These are phyloP conservation scores for Sclerotinia nivalis DNA, from an alignment of 2,329 filamentous ascomycete genomes.

Conservation along the genomic window DNA sequence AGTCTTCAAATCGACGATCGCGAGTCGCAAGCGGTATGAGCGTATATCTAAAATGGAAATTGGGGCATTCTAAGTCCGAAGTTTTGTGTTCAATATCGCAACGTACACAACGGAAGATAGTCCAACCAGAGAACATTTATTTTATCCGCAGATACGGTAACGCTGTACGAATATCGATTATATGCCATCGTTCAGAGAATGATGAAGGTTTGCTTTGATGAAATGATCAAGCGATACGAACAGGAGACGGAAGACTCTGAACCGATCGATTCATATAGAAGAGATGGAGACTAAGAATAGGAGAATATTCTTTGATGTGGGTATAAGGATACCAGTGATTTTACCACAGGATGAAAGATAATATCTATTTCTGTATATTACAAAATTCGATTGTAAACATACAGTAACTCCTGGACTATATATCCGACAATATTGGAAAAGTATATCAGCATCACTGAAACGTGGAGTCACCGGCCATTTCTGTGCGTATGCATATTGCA, in stretches of 20 bases:
- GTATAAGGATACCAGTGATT: too few species aligned
- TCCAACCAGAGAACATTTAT: background rate
- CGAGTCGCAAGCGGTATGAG: background rate
- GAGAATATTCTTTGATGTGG: too few species aligned
- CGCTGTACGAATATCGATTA: background rate
- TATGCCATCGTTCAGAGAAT: background rate
- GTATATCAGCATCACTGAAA: background rate
- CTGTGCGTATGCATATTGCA: background rate
- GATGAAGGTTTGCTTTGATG: background rate
- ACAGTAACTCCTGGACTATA: background rate
- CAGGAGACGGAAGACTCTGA: too few species aligned
- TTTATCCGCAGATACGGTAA: background rate
- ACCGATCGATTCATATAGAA: background rate
- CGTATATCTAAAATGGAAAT: background rate
- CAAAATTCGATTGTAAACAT: too few species aligned
- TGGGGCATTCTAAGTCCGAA: background rate
- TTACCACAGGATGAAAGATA: too few species aligned
- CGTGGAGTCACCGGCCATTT: background rate
- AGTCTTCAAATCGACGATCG: background rate
- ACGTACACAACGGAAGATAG: background rate
- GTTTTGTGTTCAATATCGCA: background rate
- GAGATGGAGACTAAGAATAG: background rate
- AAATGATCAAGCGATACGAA: too few species aligned
- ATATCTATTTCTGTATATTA: too few species aligned
- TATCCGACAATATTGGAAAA: background rate